Evolutionary conservation across 768 basidiomycete species (phyloP).

Genomic region (Pleurotus salmoneostramineus): DNA sequence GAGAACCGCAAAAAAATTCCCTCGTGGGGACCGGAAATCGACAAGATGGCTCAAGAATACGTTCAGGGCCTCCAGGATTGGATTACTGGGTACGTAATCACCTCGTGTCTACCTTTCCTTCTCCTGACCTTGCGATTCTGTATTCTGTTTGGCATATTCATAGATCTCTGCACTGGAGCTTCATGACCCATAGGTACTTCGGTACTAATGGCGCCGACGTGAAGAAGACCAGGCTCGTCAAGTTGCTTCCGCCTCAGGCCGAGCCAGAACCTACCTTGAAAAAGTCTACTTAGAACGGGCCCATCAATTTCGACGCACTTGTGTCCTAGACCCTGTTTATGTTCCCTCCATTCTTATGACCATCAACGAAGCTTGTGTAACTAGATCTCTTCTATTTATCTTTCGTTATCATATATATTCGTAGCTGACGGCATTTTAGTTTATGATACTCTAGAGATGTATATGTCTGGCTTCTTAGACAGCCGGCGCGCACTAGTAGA

Average conservation of each 20-base stretch:
- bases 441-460: too few relatives aligned
- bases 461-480: too few relatives aligned
- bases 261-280: not conserved
- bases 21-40: slow-evolving; percentile 59
- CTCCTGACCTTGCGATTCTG: slow-evolving; percentile 1
- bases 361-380: too few relatives aligned
- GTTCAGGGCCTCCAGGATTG: slow-evolving; percentile 63
- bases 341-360: too few relatives aligned
- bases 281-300: not conserved
- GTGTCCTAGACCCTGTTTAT: too few relatives aligned
- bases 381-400: too few relatives aligned
- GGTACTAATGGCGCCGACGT: slow-evolving; percentile 51
- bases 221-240: slow-evolving; percentile 49
- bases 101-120: slow-evolving; percentile 6
- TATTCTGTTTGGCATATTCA: not conserved
- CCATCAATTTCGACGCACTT: too few relatives aligned
- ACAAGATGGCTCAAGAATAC: slow-evolving; percentile 54
- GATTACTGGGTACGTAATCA: slow-evolving; percentile 55
- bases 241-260: slow-evolving; percentile 37
- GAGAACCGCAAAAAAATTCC: slow-evolving; percentile 46
- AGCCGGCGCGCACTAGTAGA: too few relatives aligned
- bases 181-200: slow-evolving; percentile 67
- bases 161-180: slow-evolving; percentile 68
- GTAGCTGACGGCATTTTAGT: too few relatives aligned
- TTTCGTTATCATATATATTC: too few relatives aligned